Evolutionary conservation across 1,139 yeast species (phyloP).

Genomic region (Eremothecium cymbalariae): DNA sequence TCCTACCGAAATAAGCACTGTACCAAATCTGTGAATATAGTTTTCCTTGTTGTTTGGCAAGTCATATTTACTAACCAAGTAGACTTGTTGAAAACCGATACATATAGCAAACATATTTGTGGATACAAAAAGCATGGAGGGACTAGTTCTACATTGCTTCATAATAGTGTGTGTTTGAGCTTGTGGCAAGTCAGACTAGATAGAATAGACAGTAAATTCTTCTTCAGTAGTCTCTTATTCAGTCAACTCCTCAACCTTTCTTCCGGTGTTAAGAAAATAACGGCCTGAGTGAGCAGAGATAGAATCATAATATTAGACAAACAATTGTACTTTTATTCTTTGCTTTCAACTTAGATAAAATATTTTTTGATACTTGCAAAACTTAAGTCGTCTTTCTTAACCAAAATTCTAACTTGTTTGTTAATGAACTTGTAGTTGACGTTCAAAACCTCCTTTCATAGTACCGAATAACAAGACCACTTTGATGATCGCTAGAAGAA

Average conservation of each 20-base stretch:
- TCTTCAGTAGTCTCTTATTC: conserved; percentile 76
- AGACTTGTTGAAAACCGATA: conserved; percentile 98
- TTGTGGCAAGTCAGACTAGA: conserved; percentile 97
- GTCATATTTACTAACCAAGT: conserved; percentile 95
- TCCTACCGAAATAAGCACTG: conserved; percentile 99
- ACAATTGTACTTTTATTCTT: conserved; percentile 90
- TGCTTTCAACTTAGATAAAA: conserved; percentile 89
- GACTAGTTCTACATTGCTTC: conserved; percentile 98
- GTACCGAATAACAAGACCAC: conserved; percentile 96
- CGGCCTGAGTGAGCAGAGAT: conserved; percentile 98
- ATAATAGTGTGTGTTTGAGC: conserved; percentile 95
- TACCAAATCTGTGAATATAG: conserved; percentile 99
- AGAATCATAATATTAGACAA: conserved; percentile 95
- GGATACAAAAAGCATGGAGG: conserved; percentile 92
- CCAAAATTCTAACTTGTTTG: conserved; percentile 93
- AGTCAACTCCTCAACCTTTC: conserved; percentile 92
- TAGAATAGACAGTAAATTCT: conserved; percentile 92
- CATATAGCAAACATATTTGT: conserved; percentile 99
- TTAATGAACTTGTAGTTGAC: conserved; percentile 96
- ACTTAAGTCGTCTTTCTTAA: conserved; percentile 96
- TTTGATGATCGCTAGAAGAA: conserved; percentile 90
- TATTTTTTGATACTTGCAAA: conserved; percentile 97
- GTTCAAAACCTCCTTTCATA: conserved; percentile 89
- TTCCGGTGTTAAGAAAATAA: conserved; percentile 97
- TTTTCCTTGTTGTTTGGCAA: conserved; percentile 96